These are phyloP conservation scores for Daldinia vernicosa DNA, from an alignment of 495 filamentous ascomycete species.

Conservation along the genomic window DNA sequence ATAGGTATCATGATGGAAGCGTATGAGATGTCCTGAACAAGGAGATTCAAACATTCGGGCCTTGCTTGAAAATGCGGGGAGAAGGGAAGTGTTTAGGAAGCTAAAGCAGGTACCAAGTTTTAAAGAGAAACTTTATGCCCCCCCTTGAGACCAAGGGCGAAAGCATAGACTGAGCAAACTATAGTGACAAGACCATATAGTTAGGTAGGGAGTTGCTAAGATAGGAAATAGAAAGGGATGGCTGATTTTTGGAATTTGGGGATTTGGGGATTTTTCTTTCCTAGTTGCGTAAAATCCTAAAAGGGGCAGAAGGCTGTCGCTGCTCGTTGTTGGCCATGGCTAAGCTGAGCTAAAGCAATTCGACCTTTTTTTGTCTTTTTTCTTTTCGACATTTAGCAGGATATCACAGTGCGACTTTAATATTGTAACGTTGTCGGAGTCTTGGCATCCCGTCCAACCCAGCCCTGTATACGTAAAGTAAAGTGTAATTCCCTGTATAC, in stretches of 20 bases:
- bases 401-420: conserved; percentile 20
- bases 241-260: background rate
- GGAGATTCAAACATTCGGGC: conserved; percentile 21
- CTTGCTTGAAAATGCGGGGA: conserved; percentile 25
- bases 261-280: background rate
- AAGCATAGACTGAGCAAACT: conserved; percentile 14
- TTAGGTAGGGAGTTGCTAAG: conserved; percentile 7
- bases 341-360: conserved; percentile 13
- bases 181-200: conserved; percentile 12
- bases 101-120: conserved; percentile 35
- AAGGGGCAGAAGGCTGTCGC: conserved; percentile 18
- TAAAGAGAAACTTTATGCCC: conserved; percentile 23
- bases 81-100: conserved; percentile 4
- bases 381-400: conserved; percentile 22
- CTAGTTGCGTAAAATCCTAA: conserved; percentile 18
- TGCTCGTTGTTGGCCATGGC: conserved; percentile 1
- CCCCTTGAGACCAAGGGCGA: conserved; percentile 12
- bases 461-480: conserved; percentile 1
- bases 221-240: conserved; percentile 27
- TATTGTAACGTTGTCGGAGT: conserved; percentile 21
- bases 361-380: conserved; percentile 20
- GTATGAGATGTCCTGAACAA: conserved; percentile 21
- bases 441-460: conserved; percentile 28
- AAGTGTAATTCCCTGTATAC: conserved; percentile 2
- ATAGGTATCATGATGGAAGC: conserved; percentile 7